phyloP scores from a whole-genome alignment of 129 eudicot genomes.

The Chrysanthemum makinoi region DNA sequence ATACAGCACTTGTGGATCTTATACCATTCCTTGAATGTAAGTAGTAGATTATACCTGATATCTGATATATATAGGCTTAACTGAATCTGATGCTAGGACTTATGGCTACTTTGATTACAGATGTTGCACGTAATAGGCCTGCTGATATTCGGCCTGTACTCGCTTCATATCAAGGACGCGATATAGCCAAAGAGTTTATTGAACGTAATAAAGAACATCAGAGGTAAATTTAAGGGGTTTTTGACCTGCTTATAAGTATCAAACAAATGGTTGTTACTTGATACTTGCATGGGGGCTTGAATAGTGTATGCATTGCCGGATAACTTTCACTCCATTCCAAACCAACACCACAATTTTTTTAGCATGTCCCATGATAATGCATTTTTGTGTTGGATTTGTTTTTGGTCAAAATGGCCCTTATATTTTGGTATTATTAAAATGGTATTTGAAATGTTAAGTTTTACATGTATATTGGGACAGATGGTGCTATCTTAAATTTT shows the following conservation, averaged over 20 bases:
- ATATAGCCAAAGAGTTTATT: conserved; percentile 81
- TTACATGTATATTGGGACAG: not conserved
- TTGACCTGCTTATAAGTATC: not conserved
- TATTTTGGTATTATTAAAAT: too few relatives aligned
- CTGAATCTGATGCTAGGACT: conserved; percentile 2
- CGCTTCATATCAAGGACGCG: conserved; percentile 74
- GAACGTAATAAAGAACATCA: conserved; percentile 73
- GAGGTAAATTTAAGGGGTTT: conserved; percentile 40
- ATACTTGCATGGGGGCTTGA: too few relatives aligned
- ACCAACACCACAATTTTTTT: too few relatives aligned
- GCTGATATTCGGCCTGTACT: conserved; percentile 80
- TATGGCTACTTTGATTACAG: conserved; percentile 42
- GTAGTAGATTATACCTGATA: conserved; percentile 1
- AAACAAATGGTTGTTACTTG: too few relatives aligned
- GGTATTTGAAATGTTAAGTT: too few relatives aligned
- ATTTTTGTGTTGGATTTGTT: too few relatives aligned
- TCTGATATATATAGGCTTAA: not conserved
- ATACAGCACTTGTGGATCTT: conserved; percentile 78
- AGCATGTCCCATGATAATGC: too few relatives aligned
- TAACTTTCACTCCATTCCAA: too few relatives aligned
- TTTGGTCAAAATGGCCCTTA: too few relatives aligned
- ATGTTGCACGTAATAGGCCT: conserved; percentile 72
- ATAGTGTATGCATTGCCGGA: too few relatives aligned
- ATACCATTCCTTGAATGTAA: conserved; percentile 91
- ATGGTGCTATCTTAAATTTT: not conserved